Evolutionary conservation across 192 early-diverging fungal genomes (phyloP), one percentile per base, ranked within the genome.

Genomic region (Funneliformis mosseae): DNA sequence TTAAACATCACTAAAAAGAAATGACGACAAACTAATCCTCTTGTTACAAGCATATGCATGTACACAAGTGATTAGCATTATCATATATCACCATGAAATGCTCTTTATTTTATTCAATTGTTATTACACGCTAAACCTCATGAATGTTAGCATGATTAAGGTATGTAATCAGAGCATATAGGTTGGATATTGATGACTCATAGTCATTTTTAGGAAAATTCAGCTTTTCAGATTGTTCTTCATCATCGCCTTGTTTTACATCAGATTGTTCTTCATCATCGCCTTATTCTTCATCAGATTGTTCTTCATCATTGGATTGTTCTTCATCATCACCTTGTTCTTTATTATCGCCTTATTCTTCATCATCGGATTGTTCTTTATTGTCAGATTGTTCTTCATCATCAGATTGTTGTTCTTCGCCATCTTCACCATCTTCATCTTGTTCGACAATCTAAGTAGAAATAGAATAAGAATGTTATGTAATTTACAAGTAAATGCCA

Each of bases 1-100:
- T 27, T 67, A 67, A 67, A 8, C 27, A 67, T 67, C 0, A 67
- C 10, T 14, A 33, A 7, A n/a, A 66, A 66, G 42, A 28, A 23
- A 66, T 66, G 10, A 12, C 10, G 4, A 45, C 4, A 67, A 67
- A 67, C 27, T 28, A 67, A 33, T 28, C 64, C 64, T 33, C 28
- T 67, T 67, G 27, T 38, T 67, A 67, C 28, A 38, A 67, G 64
- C 11, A 10, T 8, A 67, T 67, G 28, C 64, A 67, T 33, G 28
- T 33, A 33, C 27, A 67, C 10, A 67, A 67, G 38, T 67, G 64
- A 67, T 67, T 67, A 14, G 64, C 27, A 67, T 33, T 67, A 28
- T 33, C 4, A 67, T 67, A 67, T 28, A 67, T 8, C 3, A 67
- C 2, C 28, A 67, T 28, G 3, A 33, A 67, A 67, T 67, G 23